Evolutionary conservation across 2,329 filamentous ascomycete species (phyloP).

Genomic region (Fusarium tuaranense): DNA sequence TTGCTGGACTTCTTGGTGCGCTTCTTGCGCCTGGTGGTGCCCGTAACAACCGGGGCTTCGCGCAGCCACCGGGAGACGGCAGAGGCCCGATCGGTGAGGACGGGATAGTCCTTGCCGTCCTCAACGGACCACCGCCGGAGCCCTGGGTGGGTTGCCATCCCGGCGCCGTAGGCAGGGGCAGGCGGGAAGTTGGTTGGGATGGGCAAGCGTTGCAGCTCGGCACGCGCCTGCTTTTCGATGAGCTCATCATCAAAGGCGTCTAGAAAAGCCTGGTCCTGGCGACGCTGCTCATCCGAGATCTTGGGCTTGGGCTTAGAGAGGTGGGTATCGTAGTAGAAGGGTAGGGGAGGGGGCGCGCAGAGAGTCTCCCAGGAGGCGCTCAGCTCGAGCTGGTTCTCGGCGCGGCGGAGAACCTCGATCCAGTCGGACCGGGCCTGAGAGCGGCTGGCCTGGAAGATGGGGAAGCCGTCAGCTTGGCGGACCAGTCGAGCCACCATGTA

Average conservation of each 20-base stretch:
- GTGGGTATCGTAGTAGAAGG: constrained; percentile 42
- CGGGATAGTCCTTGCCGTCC: constrained; percentile 75
- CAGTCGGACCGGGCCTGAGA: constrained; percentile 82
- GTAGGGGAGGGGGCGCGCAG: constrained; percentile 70
- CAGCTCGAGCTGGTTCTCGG: constrained; percentile 77
- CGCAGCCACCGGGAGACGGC: constrained; percentile 77
- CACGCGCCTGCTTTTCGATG: constrained; percentile 70
- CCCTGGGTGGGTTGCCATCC: neutral
- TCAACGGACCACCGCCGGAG: constrained; percentile 72
- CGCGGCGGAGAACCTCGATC: constrained; percentile 78
- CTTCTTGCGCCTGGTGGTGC: constrained; percentile 55
- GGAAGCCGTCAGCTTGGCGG: constrained; percentile 82
- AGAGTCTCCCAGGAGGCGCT: constrained; percentile 76
- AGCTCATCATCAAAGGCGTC: constrained; percentile 76
- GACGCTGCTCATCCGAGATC: constrained; percentile 62
- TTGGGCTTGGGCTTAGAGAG: constrained; percentile 24
- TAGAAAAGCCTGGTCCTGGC: constrained; percentile 73
- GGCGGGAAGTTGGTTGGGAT: neutral
- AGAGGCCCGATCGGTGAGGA: constrained; percentile 76
- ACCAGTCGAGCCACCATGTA: constrained; percentile 83
- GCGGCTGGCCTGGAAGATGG: constrained; percentile 79
- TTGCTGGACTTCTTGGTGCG: constrained; percentile 42
- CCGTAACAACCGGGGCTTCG: constrained; percentile 62
- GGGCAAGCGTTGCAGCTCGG: constrained; percentile 56
- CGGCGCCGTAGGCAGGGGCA: neutral